Evolutionary conservation across 371 early-diverging fungal genomes (phyloP).

Genomic region (Apophysomyces variabilis): DNA sequence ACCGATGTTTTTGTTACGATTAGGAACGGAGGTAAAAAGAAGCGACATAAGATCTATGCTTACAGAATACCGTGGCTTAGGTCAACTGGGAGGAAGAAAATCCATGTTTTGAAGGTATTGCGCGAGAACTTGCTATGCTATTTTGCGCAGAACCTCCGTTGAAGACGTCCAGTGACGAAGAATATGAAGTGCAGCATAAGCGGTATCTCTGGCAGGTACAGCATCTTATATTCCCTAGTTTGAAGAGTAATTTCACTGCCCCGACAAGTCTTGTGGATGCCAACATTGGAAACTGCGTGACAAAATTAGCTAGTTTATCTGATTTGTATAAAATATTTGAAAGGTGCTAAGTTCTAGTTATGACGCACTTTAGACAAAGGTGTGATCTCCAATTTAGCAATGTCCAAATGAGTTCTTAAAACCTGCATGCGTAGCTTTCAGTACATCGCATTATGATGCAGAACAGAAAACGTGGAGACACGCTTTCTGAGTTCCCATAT

Average conservation of each 20-base stretch:
- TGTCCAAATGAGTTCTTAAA: no score
- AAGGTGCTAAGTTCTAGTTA: slow-evolving; percentile 62
- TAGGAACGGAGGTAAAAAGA: slow-evolving; percentile 72
- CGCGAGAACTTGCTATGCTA: slow-evolving; percentile 76
- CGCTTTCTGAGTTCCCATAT: no score
- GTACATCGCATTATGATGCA: no score
- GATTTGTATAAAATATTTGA: slow-evolving; percentile 95
- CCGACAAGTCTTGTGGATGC: slow-evolving; percentile 58
- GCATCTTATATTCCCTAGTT: slow-evolving; percentile 79
- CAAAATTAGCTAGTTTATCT: slow-evolving; percentile 81
- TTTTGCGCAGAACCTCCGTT: slow-evolving; percentile 78
- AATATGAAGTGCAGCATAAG: slow-evolving; percentile 27
- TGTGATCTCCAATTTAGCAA: not conserved
- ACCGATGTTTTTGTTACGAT: slow-evolving; percentile 79
- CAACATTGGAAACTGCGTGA: slow-evolving; percentile 48
- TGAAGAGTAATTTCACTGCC: slow-evolving; percentile 70
- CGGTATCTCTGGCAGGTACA: slow-evolving; percentile 67
- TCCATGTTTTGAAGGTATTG: slow-evolving; percentile 75
- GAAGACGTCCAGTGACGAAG: slow-evolving; percentile 9
- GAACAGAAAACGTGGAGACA: no score
- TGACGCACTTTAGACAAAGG: not conserved
- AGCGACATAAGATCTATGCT: not conserved
- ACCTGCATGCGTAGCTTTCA: no score
- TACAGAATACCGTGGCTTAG: slow-evolving; percentile 27
- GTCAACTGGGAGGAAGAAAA: slow-evolving; percentile 87